Conservation (phyloP, 2,329 filamentous ascomycete species). For the Golovinomyces cichoracearum region DNA sequence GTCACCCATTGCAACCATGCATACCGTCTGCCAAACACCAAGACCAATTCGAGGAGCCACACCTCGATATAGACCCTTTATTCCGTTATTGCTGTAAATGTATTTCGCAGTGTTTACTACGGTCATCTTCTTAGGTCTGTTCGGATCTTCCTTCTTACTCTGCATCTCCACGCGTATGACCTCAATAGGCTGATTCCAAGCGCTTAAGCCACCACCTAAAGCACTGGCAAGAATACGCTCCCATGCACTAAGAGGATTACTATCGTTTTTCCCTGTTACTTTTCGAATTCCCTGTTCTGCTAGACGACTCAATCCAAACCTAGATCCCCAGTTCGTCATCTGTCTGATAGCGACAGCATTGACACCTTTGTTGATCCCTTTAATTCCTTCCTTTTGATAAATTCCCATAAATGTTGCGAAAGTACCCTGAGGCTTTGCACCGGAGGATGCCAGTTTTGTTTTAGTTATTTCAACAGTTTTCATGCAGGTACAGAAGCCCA, state of each 20-base stretch:
- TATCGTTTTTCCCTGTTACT: constrained; percentile 50
- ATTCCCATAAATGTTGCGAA: constrained; percentile 93
- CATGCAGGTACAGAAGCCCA: constrained; percentile 99
- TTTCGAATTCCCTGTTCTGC: constrained; percentile 71
- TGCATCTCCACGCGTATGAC: constrained; percentile 99
- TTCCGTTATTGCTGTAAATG: constrained; percentile 70
- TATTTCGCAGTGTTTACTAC: constrained; percentile 66
- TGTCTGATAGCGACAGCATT: constrained; percentile 96
- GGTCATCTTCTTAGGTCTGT: constrained; percentile 97
- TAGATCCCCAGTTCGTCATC: constrained; percentile 97
- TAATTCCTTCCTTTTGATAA: constrained; percentile 78
- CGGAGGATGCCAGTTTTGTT: constrained; percentile 68
- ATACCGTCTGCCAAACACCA: constrained; percentile 96
- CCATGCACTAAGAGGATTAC: constrained; percentile 46
- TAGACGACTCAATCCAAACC: constrained; percentile 79
- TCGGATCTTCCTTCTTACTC: constrained; percentile 93
- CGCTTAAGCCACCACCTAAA: constrained; percentile 76
- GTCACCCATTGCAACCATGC: constrained; percentile 97
- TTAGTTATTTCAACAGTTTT: constrained; percentile 99
- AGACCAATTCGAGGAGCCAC: constrained; percentile 84
- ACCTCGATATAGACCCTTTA: constrained; percentile 85
- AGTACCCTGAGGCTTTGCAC: constrained; percentile 67
- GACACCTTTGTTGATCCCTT: constrained; percentile 93
- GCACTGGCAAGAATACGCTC: constrained; percentile 80
- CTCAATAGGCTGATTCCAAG: constrained; percentile 99